Percentiles rank a stretch among this genome's conserved stretches.
Evolutionary conservation across 192 early-diverging fungal genomes (phyloP).

Genomic region (Radiomyces spectabilis): DNA sequence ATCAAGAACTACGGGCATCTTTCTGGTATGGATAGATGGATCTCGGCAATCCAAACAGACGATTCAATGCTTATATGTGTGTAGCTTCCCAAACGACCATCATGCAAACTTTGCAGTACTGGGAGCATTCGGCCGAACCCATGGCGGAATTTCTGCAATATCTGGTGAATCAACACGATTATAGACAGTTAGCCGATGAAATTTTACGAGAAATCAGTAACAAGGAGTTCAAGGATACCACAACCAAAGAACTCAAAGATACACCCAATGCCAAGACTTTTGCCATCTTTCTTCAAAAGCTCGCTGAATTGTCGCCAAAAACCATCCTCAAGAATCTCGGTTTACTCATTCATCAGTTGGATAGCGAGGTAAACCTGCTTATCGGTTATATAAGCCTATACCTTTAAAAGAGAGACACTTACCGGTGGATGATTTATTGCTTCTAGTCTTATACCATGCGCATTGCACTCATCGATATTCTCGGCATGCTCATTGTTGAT

Average conservation of each 20-base stretch:
- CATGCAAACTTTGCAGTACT: slow-evolving; percentile 77
- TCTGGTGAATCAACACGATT: slow-evolving; percentile 52
- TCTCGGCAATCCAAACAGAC: no score
- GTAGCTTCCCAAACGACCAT: slow-evolving; percentile 66
- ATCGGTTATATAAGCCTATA: background rate
- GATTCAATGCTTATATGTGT: no score
- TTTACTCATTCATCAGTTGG: slow-evolving; percentile 74
- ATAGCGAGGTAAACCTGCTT: slow-evolving; percentile 65
- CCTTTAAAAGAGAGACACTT: no score
- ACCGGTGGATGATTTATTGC: background rate
- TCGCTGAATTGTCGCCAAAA: slow-evolving; percentile 79
- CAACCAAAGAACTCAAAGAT: slow-evolving; percentile 53
- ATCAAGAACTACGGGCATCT: slow-evolving; percentile 73
- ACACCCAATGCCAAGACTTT: slow-evolving; percentile 75
- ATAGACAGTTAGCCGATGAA: slow-evolving; percentile 64
- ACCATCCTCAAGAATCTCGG: slow-evolving; percentile 86
- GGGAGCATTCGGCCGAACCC: slow-evolving; percentile 73
- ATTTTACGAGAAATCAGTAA: slow-evolving; percentile 60
- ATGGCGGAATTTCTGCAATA: slow-evolving; percentile 73
- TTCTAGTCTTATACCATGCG: slow-evolving; percentile 78
- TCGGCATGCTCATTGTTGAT: slow-evolving; percentile 78
- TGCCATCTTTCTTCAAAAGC: slow-evolving; percentile 70
- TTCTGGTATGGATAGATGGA: slow-evolving; percentile 57
- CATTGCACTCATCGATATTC: slow-evolving; percentile 79
- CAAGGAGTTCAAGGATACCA: slow-evolving; percentile 43